phyloP scores from a whole-genome alignment of 768 basidiomycete species.

The Lentinus tigrinus region DNA sequence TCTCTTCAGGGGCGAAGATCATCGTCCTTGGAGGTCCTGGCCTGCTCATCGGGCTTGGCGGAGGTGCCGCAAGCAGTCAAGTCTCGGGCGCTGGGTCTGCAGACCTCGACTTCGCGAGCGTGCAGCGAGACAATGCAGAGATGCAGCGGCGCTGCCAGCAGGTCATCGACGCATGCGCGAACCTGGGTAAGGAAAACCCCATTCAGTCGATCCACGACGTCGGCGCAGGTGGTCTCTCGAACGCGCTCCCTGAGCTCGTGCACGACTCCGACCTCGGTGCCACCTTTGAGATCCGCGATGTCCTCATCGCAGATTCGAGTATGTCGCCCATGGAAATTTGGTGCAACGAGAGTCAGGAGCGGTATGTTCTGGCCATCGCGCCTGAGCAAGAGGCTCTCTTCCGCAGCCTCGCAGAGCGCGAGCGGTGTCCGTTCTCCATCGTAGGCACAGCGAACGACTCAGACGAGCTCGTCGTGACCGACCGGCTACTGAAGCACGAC shows the following conservation, averaged over 20 bases:
- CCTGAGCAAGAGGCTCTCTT: slow-evolving; percentile 63
- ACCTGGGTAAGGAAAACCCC: slow-evolving; percentile 59
- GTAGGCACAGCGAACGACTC: slow-evolving; percentile 85
- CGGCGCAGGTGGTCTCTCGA: slow-evolving; percentile 94
- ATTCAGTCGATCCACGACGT: slow-evolving; percentile 98
- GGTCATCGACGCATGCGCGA: slow-evolving; percentile 90
- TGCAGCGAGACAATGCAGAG: slow-evolving; percentile 97
- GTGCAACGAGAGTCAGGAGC: slow-evolving; percentile 99
- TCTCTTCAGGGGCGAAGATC: slow-evolving; percentile 81
- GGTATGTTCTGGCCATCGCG: slow-evolving; percentile 91
- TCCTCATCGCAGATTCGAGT: slow-evolving; percentile 85
- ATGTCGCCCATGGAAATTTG: slow-evolving; percentile 99
- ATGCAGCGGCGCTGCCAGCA: slow-evolving; percentile 98
- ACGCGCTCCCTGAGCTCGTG: slow-evolving; percentile 94
- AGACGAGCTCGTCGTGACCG: slow-evolving; percentile 85
- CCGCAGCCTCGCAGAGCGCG: slow-evolving; percentile 75
- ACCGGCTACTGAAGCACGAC: slow-evolving; percentile 73
- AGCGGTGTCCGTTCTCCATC: slow-evolving; percentile 90
- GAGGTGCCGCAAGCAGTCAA: slow-evolving; percentile 94
- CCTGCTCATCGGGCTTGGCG: slow-evolving; percentile 93
- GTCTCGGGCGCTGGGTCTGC: slow-evolving; percentile 87
- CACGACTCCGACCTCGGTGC: slow-evolving; percentile 95
- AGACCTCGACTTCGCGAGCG: slow-evolving; percentile 95
- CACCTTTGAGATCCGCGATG: slow-evolving; percentile 88
- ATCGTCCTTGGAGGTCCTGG: slow-evolving; percentile 95